Base-by-base conservation (phyloP, 225 moss, liverwort and hornwort genomes). In the Bryum argenteum region DNA sequence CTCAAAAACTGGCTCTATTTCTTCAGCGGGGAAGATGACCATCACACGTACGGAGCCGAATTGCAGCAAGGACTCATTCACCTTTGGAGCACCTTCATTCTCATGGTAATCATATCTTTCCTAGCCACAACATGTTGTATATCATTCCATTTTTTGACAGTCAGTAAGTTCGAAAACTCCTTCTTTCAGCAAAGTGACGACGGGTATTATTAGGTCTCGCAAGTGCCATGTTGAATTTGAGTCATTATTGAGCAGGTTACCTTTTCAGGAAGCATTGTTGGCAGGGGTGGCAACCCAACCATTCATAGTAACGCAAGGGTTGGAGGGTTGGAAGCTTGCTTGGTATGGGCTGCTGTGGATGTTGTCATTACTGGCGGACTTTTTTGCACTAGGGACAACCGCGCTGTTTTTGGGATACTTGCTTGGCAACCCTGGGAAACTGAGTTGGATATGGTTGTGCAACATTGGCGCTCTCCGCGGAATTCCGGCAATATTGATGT, bases 31-130 rank as follows among this genome's bases (percentile, higher is more conserved):
- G 8, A 11, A 17, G 41, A 72, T 10, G 53, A 63, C 13, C 12
- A 16, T 23, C 52, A 11, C 11, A 1, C 72, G 0, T 42, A 53
- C n/a, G 41, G 62, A 11, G 24, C 1, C 21, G 72, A 72, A 72
- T 12, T 72, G 41, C 72, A 63, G 53, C 41, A 3, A 22, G 72
- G 72, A n/a, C 14, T 72, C 62, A 9, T 63, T n/a, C 24, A 53
- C 4, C 62, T 62, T n/a, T 72, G 72, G 72, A 62, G 72, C 62
- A 72, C 62, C 72, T 72, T 15, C 53, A 62, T 72, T 23, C 22
- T 72, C 41, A 11, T 40, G 72, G 72, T 72, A 53, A 40, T 11
- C 15, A 11, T 13, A 11, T 44, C 9, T 2, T 44, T 10, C 8
- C 8, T 44, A 10, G 11, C 13, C 13, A 2, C 5, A 11, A 5